Conservation (phyloP, 805 yeast genomes). For the Teunomyces funiuensis region DNA sequence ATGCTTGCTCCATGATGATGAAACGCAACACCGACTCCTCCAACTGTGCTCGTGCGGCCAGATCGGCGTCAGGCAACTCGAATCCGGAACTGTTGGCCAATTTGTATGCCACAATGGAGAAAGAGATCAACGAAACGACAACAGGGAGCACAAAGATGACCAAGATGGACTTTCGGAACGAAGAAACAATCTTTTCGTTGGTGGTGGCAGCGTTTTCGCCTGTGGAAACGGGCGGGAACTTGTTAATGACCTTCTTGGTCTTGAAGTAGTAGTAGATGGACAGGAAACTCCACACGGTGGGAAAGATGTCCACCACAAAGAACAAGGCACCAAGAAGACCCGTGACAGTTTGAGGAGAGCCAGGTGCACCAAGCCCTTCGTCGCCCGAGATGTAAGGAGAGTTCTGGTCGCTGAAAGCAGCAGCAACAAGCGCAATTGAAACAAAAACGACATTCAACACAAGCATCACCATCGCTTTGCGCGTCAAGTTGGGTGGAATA, state of each 20-base stretch:
- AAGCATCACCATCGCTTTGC: conserved; percentile 10
- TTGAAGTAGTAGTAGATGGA: conserved; percentile 21
- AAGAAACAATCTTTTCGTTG: conserved; percentile 17
- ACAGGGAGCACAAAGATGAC: conserved; percentile 28
- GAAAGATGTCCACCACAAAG: not conserved
- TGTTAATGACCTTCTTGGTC: conserved; percentile 26
- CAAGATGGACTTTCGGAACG: conserved; percentile 27
- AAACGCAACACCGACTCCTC: conserved; percentile 1
- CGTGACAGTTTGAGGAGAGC: not conserved
- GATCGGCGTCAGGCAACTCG: not conserved
- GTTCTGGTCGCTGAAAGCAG: not conserved
- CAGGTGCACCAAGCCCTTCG: not conserved
- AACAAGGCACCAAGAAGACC: not conserved
- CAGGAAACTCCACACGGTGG: conserved; percentile 14
- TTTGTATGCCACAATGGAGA: not conserved
- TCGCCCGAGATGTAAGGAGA: not conserved
- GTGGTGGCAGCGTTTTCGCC: conserved; percentile 15
- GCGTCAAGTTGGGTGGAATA: conserved; percentile 17
- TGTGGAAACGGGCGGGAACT: conserved; percentile 27
- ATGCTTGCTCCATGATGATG: not conserved
- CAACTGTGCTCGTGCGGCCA: not conserved
- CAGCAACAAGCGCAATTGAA: not conserved
- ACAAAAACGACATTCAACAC: not conserved
- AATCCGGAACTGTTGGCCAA: not conserved
- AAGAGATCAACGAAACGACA: conserved; percentile 5